A percentile compares a stretch with the other conserved stretches of the same genome.
Conservation (phyloP, 495 filamentous ascomycete genomes). For the Glonium stellatum region DNA sequence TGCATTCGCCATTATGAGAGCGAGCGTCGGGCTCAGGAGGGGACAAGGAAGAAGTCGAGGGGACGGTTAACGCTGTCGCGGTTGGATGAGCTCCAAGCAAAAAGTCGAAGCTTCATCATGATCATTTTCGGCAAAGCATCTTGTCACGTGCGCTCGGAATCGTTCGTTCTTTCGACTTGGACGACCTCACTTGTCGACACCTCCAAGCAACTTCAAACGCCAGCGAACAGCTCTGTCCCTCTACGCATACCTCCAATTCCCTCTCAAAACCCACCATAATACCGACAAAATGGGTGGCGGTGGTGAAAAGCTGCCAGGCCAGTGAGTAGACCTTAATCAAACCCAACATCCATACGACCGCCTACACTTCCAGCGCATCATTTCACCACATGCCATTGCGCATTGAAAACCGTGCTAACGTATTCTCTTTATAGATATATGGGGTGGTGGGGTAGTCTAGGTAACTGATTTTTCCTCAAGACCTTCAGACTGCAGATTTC, state of each 20-base stretch:
- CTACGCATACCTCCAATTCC: constrained; percentile 16
- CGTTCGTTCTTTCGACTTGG: background rate
- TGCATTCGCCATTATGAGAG: constrained; percentile 51
- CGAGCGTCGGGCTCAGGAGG: background rate
- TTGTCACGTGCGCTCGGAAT: background rate
- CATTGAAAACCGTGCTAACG: constrained; percentile 4
- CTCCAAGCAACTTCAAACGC: constrained; percentile 1
- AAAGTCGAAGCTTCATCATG: constrained; percentile 6
- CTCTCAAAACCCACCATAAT: constrained; percentile 1
- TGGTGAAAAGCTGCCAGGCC: constrained; percentile 35
- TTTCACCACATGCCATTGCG: constrained; percentile 9
- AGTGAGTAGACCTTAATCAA: constrained; percentile 29
- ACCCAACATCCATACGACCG: constrained; percentile 2
- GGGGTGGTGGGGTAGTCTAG: constrained; percentile 78
- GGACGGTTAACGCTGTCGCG: background rate
- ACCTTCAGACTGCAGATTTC: background rate
- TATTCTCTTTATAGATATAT: constrained; percentile 55
- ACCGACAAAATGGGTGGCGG: constrained; percentile 35
- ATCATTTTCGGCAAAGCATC: background rate
- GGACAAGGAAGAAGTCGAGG: too few relatives aligned
- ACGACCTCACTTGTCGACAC: constrained; percentile 7
- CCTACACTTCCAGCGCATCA: constrained; percentile 2
- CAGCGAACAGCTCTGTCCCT: background rate
- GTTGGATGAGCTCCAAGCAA: constrained; percentile 1
- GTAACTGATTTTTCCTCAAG: constrained; percentile 47